phyloP scores from a whole-genome alignment of 2,329 filamentous ascomycete genomes.

The Penicillium aurantiogriseum region DNA sequence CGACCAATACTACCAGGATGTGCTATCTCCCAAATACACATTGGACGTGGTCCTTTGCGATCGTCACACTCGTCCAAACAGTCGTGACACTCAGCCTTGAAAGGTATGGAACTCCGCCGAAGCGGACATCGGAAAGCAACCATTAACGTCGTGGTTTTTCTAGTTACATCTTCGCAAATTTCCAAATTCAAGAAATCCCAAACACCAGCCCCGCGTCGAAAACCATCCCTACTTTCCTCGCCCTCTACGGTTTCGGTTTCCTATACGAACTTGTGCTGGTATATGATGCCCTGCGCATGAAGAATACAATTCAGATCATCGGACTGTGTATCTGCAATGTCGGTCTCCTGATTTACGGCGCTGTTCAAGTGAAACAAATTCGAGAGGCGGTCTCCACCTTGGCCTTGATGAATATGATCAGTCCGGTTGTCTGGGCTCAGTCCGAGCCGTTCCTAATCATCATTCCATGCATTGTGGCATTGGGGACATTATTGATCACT shows the following conservation, averaged over 20 bases:
- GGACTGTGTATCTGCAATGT: conserved; percentile 91
- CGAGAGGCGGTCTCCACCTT: conserved; percentile 66
- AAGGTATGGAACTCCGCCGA: conserved; percentile 60
- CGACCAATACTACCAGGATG: conserved; percentile 50
- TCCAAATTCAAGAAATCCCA: conserved; percentile 59
- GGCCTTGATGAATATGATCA: conserved; percentile 46
- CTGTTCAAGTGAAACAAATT: conserved; percentile 91
- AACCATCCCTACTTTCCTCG: conserved; percentile 90
- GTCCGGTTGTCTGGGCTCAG: conserved; percentile 61
- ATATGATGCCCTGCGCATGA: conserved; percentile 88
- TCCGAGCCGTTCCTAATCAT: conserved; percentile 77
- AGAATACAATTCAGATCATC: conserved; percentile 98
- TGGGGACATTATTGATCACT: conserved; percentile 69
- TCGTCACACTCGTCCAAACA: conserved; percentile 72
- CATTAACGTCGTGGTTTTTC: not conserved
- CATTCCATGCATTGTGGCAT: conserved; percentile 77
- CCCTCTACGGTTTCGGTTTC: conserved; percentile 96
- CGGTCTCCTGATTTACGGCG: conserved; percentile 86
- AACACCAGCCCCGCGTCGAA: conserved; percentile 46
- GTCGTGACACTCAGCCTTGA: conserved; percentile 79
- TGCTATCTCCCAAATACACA: conserved; percentile 71
- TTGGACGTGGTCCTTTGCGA: conserved; percentile 87
- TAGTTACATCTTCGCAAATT: conserved; percentile 87
- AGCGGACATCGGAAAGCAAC: not conserved
- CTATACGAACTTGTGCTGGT: conserved; percentile 86